Conservation (phyloP, 1,284 basidiomycete genomes). For the Meira nashicola region DNA sequence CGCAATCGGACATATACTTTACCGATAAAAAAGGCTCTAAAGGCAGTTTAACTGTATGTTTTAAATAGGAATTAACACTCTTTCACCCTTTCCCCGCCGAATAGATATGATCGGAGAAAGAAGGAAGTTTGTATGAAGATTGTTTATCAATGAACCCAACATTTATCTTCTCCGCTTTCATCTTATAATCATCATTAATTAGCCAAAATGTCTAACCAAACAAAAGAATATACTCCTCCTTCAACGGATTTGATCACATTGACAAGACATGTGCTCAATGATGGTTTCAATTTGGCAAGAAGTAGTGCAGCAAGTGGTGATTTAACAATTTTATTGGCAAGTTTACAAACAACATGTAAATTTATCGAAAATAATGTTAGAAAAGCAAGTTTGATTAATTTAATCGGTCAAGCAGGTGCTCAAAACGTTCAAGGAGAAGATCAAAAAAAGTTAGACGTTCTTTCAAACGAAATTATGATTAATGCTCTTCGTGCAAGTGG, state of each 20-base stretch:
- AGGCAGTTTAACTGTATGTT: too few relatives aligned
- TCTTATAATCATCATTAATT: too few relatives aligned
- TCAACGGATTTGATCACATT: constrained; percentile 50
- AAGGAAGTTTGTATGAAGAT: too few relatives aligned
- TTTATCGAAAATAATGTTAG: constrained; percentile 98
- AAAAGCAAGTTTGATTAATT: constrained; percentile 92
- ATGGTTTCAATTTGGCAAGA: constrained; percentile 33
- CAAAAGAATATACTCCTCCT: constrained; percentile 35
- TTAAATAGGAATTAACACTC: too few relatives aligned
- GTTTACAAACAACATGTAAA: constrained; percentile 50
- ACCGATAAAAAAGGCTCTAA: too few relatives aligned
- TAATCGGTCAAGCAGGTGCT: constrained; percentile 94
- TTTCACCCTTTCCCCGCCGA: too few relatives aligned
- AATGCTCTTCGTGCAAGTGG: constrained; percentile 83
- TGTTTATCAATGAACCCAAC: too few relatives aligned
- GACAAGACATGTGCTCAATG: constrained; percentile 48
- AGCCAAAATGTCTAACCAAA: too few relatives aligned
- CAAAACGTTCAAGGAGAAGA: constrained; percentile 97
- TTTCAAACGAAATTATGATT: constrained; percentile 99
- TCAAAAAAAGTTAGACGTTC: constrained; percentile 97
- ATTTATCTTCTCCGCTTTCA: too few relatives aligned
- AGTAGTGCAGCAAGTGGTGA: constrained; percentile 62
- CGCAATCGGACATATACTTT: too few relatives aligned
- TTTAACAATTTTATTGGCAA: constrained; percentile 74
- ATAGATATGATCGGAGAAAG: too few relatives aligned